Conservation (phyloP, 1,284 basidiomycete genomes). For the Papiliotrema flavescens region DNA sequence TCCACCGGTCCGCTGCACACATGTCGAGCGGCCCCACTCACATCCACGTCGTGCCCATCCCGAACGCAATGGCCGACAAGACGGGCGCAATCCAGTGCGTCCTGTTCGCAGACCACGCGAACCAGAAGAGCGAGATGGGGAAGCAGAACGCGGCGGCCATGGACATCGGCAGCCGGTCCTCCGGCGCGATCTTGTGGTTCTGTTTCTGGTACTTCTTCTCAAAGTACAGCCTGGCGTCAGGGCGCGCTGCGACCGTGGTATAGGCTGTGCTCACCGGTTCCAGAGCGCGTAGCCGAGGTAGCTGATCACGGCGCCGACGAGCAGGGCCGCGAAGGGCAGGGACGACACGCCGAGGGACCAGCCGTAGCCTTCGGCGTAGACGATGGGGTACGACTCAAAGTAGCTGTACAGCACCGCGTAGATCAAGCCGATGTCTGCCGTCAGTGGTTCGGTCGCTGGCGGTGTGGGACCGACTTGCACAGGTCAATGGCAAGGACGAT, state of each 20-base stretch:
- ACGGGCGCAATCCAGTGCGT: constrained; percentile 38
- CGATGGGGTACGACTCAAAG: constrained; percentile 34
- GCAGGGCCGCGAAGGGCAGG: constrained; percentile 30
- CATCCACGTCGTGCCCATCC: constrained; percentile 29
- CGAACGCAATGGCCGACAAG: constrained; percentile 24
- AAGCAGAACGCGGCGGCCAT: constrained; percentile 28
- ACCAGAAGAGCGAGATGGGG: constrained; percentile 38
- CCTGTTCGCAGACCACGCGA: constrained; percentile 34
- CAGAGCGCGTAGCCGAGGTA: constrained; percentile 21
- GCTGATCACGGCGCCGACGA: constrained; percentile 28
- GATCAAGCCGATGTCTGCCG: constrained; percentile 10
- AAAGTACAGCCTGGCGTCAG: constrained; percentile 14
- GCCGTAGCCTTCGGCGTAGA: constrained; percentile 26
- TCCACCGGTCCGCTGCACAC: not conserved
- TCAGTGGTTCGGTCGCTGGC: not conserved
- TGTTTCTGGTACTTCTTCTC: constrained; percentile 15
- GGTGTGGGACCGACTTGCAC: constrained; percentile 11
- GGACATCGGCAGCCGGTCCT: constrained; percentile 26
- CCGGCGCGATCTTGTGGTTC: constrained; percentile 22
- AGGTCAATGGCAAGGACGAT: constrained; percentile 37
- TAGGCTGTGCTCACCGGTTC: constrained; percentile 19
- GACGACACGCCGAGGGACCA: constrained; percentile 20
- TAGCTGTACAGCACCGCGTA: constrained; percentile 28
- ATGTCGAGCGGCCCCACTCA: too few species aligned
- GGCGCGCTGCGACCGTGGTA: not conserved